A percentile compares a stretch with the other conserved stretches of the same genome.
phyloP scores from a whole-genome alignment of 257 asterid genomes.

The Fraxinus cuspidata region DNA sequence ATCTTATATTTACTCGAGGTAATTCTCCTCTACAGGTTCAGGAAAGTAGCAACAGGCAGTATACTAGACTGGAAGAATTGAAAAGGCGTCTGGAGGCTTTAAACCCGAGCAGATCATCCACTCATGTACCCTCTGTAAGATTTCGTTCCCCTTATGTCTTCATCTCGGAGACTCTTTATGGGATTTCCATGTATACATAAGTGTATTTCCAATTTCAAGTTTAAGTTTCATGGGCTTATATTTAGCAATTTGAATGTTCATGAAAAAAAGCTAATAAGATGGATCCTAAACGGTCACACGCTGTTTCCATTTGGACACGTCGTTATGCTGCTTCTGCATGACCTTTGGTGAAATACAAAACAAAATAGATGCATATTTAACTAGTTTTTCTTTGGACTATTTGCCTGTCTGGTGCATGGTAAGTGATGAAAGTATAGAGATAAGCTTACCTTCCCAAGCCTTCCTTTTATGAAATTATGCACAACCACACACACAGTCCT shows the following conservation, averaged over 20 bases:
- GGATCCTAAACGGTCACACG: not conserved
- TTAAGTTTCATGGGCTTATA: slow-evolving; percentile 8
- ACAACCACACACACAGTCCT: not conserved
- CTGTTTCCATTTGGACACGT: not conserved
- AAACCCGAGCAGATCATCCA: slow-evolving; percentile 78
- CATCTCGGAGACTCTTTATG: slow-evolving; percentile 15
- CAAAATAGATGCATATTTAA: not conserved
- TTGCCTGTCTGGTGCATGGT: not conserved
- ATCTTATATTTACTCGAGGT: slow-evolving; percentile 17
- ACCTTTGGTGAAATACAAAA: not conserved
- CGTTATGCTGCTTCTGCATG: too few relatives aligned
- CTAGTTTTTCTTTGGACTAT: not conserved
- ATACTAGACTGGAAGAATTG: slow-evolving; percentile 82
- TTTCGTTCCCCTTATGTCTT: slow-evolving; percentile 21
- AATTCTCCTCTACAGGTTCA: slow-evolving; percentile 56
- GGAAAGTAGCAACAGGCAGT: slow-evolving; percentile 75
- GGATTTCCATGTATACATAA: not conserved
- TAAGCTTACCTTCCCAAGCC: too few relatives aligned
- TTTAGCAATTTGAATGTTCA: slow-evolving; percentile 14
- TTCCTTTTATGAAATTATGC: not conserved
- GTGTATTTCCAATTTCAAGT: slow-evolving; percentile 7
- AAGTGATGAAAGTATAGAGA: too few relatives aligned
- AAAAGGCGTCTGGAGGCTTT: slow-evolving; percentile 86
- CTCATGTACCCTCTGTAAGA: slow-evolving; percentile 50
- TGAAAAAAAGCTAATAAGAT: not conserved